Base-by-base conservation (phyloP, 1,284 basidiomycete genomes). In the Chiua sp. region DNA sequence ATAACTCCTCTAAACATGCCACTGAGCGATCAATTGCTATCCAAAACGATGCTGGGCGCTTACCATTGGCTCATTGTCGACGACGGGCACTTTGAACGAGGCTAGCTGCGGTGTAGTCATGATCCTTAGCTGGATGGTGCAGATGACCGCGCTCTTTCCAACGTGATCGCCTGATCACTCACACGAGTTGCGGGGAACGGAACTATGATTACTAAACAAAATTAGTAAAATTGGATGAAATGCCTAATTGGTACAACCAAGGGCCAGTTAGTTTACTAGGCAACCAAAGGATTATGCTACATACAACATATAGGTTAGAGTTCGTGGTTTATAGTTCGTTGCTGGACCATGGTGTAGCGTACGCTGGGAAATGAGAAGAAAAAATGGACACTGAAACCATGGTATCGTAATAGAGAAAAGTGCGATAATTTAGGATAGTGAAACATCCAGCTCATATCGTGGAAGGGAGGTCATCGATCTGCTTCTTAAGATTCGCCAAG, bases 51-150 rank as follows among this genome's bases (percentile, higher is more conserved):
- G 7, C 11, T 33, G 53, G 46, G 42, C 30, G 75, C 83, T 71
- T 68, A 94, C 93, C 92, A 97, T 92, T 54, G 93, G 91, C 79
- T 98, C 96, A 89, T 98, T 98, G 60, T 91, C 84, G 72, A 94
- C 84, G 39, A 77, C 82, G 46, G 94, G 94, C 58, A 93, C 83
- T 72, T 89, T 91, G 87, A 96, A 96, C 18, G 85, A 69, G 26
- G 92, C 94, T 56, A 96, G 88, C 69, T 93, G 88, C 53, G 90
- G 85, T 55, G 81, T 84, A 53, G 83, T 67, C 85, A 85, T 86
- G 65, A 23, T 55, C 63, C 70, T 59, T 65, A 50, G 35, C 15
- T 44, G 52, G 23, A 15, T 35, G 30, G 13, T 12, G 13, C 39
- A 10, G 30, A 32, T 32, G 30, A 32, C 30, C 30, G 30, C 10